These are phyloP conservation scores for Irineochytrium annulatum DNA, from an alignment of 192 early-diverging fungal species.

Conservation along the genomic window DNA sequence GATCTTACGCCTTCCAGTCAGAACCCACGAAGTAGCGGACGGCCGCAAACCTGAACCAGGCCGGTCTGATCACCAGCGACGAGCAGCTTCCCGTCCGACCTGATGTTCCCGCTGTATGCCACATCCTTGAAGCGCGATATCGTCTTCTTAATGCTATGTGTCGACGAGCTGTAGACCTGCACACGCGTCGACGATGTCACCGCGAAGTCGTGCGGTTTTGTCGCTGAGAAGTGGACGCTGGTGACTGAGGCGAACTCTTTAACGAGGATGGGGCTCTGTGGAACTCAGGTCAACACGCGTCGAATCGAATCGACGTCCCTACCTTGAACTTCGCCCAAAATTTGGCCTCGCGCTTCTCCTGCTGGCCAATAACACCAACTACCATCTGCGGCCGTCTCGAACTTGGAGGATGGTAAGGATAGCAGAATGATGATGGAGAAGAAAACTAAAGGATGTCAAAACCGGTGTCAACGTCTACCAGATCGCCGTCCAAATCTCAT, in stretches of 20 bases:
- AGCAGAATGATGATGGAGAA: no score
- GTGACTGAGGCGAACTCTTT: constrained; percentile 85
- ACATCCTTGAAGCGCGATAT: constrained; percentile 89
- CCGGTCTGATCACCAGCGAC: constrained; percentile 91
- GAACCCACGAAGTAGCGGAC: constrained; percentile 9
- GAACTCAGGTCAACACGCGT: neutral
- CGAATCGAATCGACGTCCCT: neutral
- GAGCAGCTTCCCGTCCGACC: constrained; percentile 85
- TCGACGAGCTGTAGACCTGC: constrained; percentile 84
- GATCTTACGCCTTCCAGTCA: constrained; percentile 21
- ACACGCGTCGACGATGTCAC: constrained; percentile 87
- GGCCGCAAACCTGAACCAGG: constrained; percentile 65
- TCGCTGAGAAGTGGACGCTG: constrained; percentile 75
- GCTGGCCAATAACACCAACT: no score
- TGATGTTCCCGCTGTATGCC: constrained; percentile 74
- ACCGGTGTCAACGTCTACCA: no score
- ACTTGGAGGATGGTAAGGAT: no score
- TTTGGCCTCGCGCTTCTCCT: neutral
- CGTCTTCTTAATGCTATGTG: constrained; percentile 80
- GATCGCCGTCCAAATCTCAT: no score
- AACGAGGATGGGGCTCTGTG: constrained; percentile 76
- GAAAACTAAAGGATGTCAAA: no score
- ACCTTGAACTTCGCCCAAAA: constrained; percentile 5
- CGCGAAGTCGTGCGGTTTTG: constrained; percentile 81
- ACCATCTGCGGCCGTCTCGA: no score